Base-by-base conservation (phyloP, 1,284 basidiomycete species). In the Moniliophthora roreri region DNA sequence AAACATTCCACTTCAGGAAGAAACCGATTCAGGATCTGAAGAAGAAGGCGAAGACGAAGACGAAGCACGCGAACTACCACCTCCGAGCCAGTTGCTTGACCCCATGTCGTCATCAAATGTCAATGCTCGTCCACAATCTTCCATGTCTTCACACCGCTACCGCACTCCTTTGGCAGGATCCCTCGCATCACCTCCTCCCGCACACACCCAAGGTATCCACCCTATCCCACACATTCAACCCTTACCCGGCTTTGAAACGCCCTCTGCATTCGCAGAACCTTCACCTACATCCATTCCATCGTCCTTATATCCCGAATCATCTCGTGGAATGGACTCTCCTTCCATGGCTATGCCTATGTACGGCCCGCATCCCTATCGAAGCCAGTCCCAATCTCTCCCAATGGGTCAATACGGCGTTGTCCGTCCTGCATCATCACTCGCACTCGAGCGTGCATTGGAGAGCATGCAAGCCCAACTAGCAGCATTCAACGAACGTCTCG, bases 381-480 rank as follows among this genome's bases (percentile, higher is more conserved):
- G 53, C 9, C 69, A 66, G 45, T 58, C 65, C 23, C 73, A 67
- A 59, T 59, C 74, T 59, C 67, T 70, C 32, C 67, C 64, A 23
- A 56, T 62, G 45, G 54, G 51, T 16, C 66, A 63, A 32, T 72
- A 69, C 56, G 66, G 64, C 26, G 65, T 71, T 34, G 58, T 64
- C 6, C 67, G 75, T 50, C 73, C 79, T 10, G 68, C 69, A 21
- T 79, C 81, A 8, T 68, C 72, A 18, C 63, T 69, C 40, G 69
- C 75, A 34, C 71, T 93, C 44, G 90, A 93, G 64, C 79, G 80
- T 50, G 89, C 88, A 0, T 74, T 96, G 10, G 90, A 94, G 66
- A 86, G 82, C 58, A 82, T 95, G 52, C 95, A 98, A 66, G 87
- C 89, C 0, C 92, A 95, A 54, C 75, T 98, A 7, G 89, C 92